Evolutionary conservation across 139 green algal genomes (phyloP).

Genomic region (Pleodorina starrii): DNA sequence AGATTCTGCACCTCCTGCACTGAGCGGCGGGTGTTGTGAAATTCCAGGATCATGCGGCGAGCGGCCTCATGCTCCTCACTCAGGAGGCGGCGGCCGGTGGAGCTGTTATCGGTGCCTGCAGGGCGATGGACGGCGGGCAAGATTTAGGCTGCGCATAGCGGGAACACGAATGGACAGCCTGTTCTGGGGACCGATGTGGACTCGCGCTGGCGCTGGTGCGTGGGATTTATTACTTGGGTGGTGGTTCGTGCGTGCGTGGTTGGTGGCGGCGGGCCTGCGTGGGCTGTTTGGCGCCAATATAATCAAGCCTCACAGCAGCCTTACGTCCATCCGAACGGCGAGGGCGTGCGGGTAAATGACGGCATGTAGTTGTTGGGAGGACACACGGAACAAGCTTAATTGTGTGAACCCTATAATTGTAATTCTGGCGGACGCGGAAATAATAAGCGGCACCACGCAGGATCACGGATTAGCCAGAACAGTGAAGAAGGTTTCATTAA

Average conservation of each 20-base stretch:
- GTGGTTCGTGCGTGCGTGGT: too few relatives aligned
- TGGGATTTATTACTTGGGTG: too few relatives aligned
- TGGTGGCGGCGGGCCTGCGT: background rate
- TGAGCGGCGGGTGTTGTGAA: too few relatives aligned
- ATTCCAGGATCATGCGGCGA: background rate
- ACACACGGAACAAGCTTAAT: too few relatives aligned
- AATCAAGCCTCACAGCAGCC: too few relatives aligned
- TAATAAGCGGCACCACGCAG: background rate
- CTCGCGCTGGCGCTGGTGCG: background rate
- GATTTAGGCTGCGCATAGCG: background rate
- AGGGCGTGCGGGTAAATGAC: too few relatives aligned
- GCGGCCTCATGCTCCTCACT: background rate
- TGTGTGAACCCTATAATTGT: too few relatives aligned
- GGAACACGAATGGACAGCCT: background rate
- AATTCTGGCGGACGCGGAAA: too few relatives aligned
- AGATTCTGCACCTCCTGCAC: background rate
- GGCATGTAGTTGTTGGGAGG: too few relatives aligned
- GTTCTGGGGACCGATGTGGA: background rate
- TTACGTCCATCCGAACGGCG: too few relatives aligned
- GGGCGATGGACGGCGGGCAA: background rate
- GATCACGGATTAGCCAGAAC: background rate
- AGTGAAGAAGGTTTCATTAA: background rate
- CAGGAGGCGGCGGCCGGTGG: background rate
- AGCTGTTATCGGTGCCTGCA: background rate
- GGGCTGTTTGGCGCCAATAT: background rate